Conservation (phyloP, 2,329 filamentous ascomycete genomes). For the Aspergillus uvarum region DNA sequence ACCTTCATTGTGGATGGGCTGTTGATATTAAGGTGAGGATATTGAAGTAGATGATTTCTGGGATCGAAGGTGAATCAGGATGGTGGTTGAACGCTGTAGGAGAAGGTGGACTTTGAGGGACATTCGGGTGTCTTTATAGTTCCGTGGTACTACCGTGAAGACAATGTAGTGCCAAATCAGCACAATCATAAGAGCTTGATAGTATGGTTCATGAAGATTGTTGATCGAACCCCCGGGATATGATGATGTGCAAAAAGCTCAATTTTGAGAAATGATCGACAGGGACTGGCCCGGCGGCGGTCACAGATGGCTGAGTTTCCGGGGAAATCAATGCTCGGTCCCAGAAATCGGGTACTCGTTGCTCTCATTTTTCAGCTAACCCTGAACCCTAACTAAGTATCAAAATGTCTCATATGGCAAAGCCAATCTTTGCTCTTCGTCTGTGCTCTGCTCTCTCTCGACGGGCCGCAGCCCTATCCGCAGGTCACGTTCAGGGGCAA, state of each 20-base stretch:
- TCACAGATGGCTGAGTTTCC: background rate
- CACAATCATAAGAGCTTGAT: background rate
- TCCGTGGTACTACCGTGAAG: background rate
- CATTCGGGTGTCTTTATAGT: background rate
- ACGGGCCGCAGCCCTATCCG: too few species aligned
- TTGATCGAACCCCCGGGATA: background rate
- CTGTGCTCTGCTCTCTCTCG: too few species aligned
- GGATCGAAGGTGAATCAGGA: background rate
- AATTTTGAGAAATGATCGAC: constrained; percentile 1
- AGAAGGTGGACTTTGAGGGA: background rate
- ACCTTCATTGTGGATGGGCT: constrained; percentile 10
- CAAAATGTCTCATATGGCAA: background rate
- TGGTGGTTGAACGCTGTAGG: background rate
- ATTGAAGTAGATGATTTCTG: background rate
- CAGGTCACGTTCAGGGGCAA: too few species aligned
- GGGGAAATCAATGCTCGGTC: background rate
- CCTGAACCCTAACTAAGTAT: background rate
- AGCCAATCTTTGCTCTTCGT: too few species aligned
- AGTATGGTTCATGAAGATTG: background rate
- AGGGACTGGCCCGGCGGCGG: background rate
- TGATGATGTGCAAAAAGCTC: background rate
- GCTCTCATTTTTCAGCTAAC: background rate
- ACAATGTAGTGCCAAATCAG: background rate
- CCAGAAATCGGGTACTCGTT: background rate
- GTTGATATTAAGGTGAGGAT: background rate